Base-by-base conservation (phyloP, 345 rosid genomes). In the Moringa oleifera region DNA sequence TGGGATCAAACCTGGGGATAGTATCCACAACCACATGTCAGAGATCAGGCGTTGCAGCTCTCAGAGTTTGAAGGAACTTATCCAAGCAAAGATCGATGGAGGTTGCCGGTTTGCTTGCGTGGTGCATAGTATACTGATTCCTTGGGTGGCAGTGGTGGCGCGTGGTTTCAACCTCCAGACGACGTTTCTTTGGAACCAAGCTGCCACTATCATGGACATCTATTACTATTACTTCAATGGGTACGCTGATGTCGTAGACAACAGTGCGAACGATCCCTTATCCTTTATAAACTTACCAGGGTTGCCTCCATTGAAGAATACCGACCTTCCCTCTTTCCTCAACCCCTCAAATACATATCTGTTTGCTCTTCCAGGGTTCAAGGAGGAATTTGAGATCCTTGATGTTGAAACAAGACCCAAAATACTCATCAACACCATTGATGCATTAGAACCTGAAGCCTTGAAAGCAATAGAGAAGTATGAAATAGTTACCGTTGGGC, bases 281-380 rank as follows among this genome's bases (percentile, higher is more conserved):
- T 9, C 51, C 24, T 55, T 47, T 10, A 57, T 91, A 7, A 24
- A 75, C 1, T 68, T 91, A 51, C 91, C 86, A 1, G 77, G 78
- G 5, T 67, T 87, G 57, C 83, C 85, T 10, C 47, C 53, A 0
- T 11, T 89, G 63, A 58, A 6, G n/a, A n/a, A n/a, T n/a, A n/a
- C n/a, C n/a, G 88, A 89, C 47, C 61, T 86, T 18, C 96, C 94
- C 1, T 84, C 87, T 6, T 80, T 89, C 57, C 28, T 83, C 2
- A 53, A 53, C 41, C 80, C n/a, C n/a, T n/a, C 84, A 21, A n/a
- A 69, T 0, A 23, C 88, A 85, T 0, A 17, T 85, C 0, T 73
- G 74, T n/a, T n/a, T n/a, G n/a, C n/a, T n/a, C n/a, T n/a, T n/a
- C n/a, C n/a, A n/a, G n/a, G n/a, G n/a, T n/a, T n/a, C n/a, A n/a